A percentile compares a stretch with the other conserved stretches of the same genome.
Conservation (phyloP, 2,329 filamentous ascomycete species). For the Ophiognomonia clavigignenti-juglandacearum region DNA sequence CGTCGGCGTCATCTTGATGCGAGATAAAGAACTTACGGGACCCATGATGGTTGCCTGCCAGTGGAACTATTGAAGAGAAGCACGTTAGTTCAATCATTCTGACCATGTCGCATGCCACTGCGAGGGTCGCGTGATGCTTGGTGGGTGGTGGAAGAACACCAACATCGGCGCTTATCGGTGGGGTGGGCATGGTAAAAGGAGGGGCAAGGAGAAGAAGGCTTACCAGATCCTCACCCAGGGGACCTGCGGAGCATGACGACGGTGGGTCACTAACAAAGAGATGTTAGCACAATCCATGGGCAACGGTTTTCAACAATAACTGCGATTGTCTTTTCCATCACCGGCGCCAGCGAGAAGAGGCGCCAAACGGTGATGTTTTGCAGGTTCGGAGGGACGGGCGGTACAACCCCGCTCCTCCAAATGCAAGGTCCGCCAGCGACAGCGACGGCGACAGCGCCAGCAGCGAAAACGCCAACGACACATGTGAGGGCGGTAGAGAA, state of each 20-base stretch:
- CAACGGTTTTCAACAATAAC: no score
- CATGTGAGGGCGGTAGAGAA: constrained; percentile 15
- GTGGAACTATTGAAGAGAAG: constrained; percentile 68
- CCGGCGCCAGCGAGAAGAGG: no score
- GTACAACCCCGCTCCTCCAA: no score
- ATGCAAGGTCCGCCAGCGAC: constrained; percentile 9
- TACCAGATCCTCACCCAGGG: constrained; percentile 97
- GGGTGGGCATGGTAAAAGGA: constrained; percentile 13
- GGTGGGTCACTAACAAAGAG: constrained; percentile 74
- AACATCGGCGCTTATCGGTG: constrained; percentile 19
- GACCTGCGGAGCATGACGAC: constrained; percentile 96
- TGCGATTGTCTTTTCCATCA: background rate
- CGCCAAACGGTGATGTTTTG: no score
- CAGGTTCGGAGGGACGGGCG: background rate
- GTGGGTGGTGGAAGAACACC: background rate
- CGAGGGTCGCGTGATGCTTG: constrained; percentile 3
- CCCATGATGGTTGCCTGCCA: constrained; percentile 99
- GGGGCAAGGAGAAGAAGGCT: constrained; percentile 40
- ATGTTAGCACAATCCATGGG: constrained; percentile 24
- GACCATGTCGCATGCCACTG: constrained; percentile 1
- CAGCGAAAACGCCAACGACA: constrained; percentile 20
- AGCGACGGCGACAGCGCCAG: constrained; percentile 10
- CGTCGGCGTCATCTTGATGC: background rate
- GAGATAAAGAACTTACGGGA: constrained; percentile 65
- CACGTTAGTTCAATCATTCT: constrained; percentile 25